Percentiles rank a stretch among this genome's conserved stretches.
Evolutionary conservation across 768 basidiomycete genomes (phyloP).

Genomic region (Boletus tomentosulus): DNA sequence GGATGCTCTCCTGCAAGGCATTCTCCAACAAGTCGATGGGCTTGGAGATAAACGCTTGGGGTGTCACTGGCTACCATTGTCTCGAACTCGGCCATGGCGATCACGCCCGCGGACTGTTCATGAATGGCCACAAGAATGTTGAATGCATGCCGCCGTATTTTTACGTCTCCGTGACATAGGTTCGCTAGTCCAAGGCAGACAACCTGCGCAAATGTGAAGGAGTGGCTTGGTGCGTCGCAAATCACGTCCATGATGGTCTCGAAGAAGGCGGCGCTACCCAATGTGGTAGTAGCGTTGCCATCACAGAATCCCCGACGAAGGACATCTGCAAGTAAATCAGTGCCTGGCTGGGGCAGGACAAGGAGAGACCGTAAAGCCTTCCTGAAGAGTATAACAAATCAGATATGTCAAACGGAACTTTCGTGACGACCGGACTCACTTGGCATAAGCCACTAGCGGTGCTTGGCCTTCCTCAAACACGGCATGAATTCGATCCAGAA

Average conservation of each 20-base stretch:
- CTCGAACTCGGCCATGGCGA: slow-evolving; percentile 70
- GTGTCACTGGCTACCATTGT: slow-evolving; percentile 68
- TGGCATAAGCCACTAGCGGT: slow-evolving; percentile 52
- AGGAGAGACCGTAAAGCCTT: slow-evolving; percentile 73
- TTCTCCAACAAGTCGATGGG: slow-evolving; percentile 73
- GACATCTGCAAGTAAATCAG: slow-evolving; percentile 57
- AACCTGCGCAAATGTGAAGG: slow-evolving; percentile 70
- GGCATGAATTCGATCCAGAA: slow-evolving; percentile 65
- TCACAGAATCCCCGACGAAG: slow-evolving; percentile 67
- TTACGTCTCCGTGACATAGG: slow-evolving; percentile 64
- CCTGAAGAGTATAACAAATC: slow-evolving; percentile 37
- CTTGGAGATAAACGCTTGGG: slow-evolving; percentile 73
- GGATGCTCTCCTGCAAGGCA: slow-evolving; percentile 78
- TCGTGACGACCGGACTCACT: slow-evolving; percentile 46
- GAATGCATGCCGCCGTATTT: slow-evolving; percentile 73
- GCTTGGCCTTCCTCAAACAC: slow-evolving; percentile 60
- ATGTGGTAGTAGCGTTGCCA: slow-evolving; percentile 44
- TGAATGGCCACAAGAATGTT: slow-evolving; percentile 72
- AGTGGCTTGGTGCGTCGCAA: slow-evolving; percentile 47
- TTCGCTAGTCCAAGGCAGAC: slow-evolving; percentile 80
- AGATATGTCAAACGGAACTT: slow-evolving; percentile 4
- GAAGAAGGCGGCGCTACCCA: slow-evolving; percentile 67
- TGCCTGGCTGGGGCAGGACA: slow-evolving; percentile 49
- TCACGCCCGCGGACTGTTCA: slow-evolving; percentile 59
- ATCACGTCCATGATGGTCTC: slow-evolving; percentile 73